Evolutionary conservation across 2,329 filamentous ascomycete species (phyloP).

Genomic region (Epicoccum nigrum): DNA sequence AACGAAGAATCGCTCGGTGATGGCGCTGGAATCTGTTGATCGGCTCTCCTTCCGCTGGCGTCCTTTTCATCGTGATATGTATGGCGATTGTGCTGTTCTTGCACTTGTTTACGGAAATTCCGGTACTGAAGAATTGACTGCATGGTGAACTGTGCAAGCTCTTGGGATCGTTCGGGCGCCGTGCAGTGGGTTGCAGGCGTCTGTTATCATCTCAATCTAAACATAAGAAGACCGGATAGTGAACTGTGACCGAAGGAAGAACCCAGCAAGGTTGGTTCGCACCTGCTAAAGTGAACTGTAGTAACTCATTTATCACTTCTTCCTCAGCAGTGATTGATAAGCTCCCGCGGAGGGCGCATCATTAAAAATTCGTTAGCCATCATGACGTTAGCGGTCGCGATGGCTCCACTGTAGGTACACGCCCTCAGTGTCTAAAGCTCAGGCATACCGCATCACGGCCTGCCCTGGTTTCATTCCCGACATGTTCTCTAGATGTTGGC

Average conservation of each 20-base stretch:
- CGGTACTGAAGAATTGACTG: conserved; percentile 37
- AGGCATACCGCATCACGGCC: conserved; percentile 1
- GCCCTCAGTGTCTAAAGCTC: not conserved
- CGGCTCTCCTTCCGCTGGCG: not conserved
- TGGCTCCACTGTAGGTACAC: conserved; percentile 2
- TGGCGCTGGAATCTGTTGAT: not conserved
- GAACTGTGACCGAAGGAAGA: not conserved
- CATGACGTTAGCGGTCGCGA: conserved; percentile 13
- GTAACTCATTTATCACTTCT: not conserved
- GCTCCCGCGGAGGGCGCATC: conserved; percentile 8
- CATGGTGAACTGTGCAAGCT: conserved; percentile 16
- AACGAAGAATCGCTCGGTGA: not conserved
- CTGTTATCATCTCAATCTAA: not conserved
- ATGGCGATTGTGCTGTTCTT: conserved; percentile 16
- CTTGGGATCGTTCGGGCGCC: not conserved
- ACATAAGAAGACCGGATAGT: not conserved
- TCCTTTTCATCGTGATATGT: conserved; percentile 4
- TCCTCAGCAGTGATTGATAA: not conserved
- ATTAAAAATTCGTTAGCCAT: conserved; percentile 6
- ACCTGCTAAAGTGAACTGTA: not conserved
- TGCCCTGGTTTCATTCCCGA: conserved; percentile 1
- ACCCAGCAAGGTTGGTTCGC: not conserved
- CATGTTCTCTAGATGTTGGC: conserved; percentile 2
- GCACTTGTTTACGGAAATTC: conserved; percentile 22
- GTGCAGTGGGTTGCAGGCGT: not conserved